These are phyloP conservation scores for Fusarium mexicanum DNA, from an alignment of 2,329 filamentous ascomycete genomes.

Conservation along the genomic window DNA sequence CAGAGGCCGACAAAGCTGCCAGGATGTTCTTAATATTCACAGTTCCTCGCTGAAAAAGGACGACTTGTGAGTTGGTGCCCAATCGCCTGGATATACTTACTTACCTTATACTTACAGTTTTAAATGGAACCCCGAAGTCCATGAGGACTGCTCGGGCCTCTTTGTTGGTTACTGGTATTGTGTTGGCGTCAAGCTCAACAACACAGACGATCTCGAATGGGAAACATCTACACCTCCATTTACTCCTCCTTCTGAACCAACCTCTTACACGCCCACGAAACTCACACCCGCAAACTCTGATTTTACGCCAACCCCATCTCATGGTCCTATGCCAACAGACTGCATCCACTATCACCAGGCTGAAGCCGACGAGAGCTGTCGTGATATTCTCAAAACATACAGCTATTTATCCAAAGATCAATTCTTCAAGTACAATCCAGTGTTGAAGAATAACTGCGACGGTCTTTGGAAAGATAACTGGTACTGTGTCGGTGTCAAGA, in stretches of 20 bases:
- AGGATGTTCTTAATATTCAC: fast-evolving
- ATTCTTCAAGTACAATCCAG: slow-evolving; percentile 5
- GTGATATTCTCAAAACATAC: neutral
- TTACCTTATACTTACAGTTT: no score
- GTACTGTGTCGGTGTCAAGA: neutral
- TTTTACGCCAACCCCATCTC: neutral
- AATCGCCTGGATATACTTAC: no score
- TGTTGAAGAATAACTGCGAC: neutral
- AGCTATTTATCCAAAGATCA: neutral
- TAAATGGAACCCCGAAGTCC: neutral
- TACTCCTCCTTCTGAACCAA: neutral
- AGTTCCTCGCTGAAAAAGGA: neutral
- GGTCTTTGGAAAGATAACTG: neutral
- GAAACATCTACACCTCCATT: neutral
- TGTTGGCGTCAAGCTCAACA: neutral
- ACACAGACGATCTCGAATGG: fast-evolving
- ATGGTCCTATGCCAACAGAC: neutral
- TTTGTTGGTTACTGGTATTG: neutral
- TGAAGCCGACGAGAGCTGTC: neutral
- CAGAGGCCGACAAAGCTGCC: fast-evolving
- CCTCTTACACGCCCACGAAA: fast-evolving
- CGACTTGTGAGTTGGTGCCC: neutral
- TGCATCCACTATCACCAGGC: neutral
- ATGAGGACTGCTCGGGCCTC: fast-evolving
- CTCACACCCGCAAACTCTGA: fast-evolving